Evolutionary conservation across 345 rosid species (phyloP), one percentile per base, ranked within the genome.

Genomic region (Fremontodendron californicum): DNA sequence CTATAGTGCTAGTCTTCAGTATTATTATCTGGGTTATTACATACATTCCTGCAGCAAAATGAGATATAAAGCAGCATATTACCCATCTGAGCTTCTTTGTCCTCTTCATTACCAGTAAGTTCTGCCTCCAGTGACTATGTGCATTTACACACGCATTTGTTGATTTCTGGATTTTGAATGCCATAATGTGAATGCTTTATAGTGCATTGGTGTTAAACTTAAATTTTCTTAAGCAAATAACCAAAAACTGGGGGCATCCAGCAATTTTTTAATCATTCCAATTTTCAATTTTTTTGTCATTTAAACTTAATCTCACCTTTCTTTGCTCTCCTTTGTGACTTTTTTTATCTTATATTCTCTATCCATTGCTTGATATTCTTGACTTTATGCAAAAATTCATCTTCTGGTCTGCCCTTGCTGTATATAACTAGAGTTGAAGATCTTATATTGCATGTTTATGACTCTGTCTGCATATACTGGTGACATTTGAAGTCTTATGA

Each of bases 41-140:
- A 91, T 96, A 83, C 98, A 93, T 78, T 96, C 99, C 37, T 96
- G 99, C 87, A 83, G 73, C 83, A 96, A 96, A 86, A 96, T 96
- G 99, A 93, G 95, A 89, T 96, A 96, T 83, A 96, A 96, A 88
- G 97, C 98, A 46, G 94, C 94, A 7, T 96, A 96, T 87, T 60
- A 75, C 77, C 99, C 99, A 29, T 92, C 98, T 52, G 97, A 93
- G 88, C 97, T 96, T 81, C 94, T 96, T 13, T 96, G 99, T 66
- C 99, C 98, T 71, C 97, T 86, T 80, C 98, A 89, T 68, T 90
- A 90, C 82, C 84, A 83, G 99, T 96, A 90, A 82, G 98, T 88
- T 77, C 19, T 39, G 74, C 55, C 67, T 81, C 63, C 19, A 42
- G 61, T 76, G 39, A 77, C 64, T 70, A 15, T 43, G 6, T 39